Percentiles rank a stretch among this genome's conserved stretches.
phyloP scores from a whole-genome alignment of 306 rosid genomes.

The Pueraria montana region DNA sequence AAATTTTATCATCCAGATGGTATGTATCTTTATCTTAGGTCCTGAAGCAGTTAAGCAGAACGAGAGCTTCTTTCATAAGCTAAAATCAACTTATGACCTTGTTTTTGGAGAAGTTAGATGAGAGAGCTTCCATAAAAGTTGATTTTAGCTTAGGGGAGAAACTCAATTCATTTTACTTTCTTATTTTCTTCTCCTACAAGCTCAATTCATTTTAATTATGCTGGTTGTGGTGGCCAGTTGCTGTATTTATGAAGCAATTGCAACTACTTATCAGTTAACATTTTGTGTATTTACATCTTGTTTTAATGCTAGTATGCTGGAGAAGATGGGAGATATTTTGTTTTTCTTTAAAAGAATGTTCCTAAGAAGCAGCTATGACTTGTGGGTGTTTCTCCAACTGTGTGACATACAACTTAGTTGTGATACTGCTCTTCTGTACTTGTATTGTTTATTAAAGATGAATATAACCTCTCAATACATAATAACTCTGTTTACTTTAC shows the following conservation, averaged over 20 bases:
- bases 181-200: background rate
- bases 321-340: conserved; percentile 15
- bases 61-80: no score
- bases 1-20: conserved; percentile 99
- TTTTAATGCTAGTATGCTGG: conserved; percentile 38
- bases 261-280: background rate
- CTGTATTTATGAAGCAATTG: conserved; percentile 9
- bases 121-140: no score
- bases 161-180: conserved; percentile 16
- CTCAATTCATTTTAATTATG: conserved; percentile 3
- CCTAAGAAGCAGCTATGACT: conserved; percentile 3
- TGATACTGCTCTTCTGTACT: conserved; percentile 20
- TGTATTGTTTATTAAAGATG: conserved; percentile 30
- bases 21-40: conserved; percentile 51
- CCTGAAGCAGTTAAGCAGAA: background rate
- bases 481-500: conserved; percentile 40
- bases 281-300: conserved; percentile 26
- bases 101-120: no score
- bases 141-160: no score
- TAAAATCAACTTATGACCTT: no score
- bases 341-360: background rate
- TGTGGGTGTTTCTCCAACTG: conserved; percentile 9
- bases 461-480: conserved; percentile 26
- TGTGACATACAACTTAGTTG: conserved; percentile 25
- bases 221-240: conserved; percentile 34